These are phyloP conservation scores for Nicotiana sylvestris DNA, from an alignment of 257 asterid species.

Conservation along the genomic window DNA sequence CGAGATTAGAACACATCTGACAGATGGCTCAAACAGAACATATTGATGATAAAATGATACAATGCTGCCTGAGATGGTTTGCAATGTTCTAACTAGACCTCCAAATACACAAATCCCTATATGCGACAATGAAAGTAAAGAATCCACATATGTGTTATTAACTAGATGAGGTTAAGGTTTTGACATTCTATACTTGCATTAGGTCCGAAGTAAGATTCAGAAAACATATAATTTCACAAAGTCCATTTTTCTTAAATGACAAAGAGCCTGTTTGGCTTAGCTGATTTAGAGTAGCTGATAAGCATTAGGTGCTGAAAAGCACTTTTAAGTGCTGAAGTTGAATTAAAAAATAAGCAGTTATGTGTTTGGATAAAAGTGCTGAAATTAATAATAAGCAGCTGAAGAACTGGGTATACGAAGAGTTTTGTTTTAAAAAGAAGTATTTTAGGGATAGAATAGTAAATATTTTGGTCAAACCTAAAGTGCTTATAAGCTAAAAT, in stretches of 20 bases:
- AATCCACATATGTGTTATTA: not conserved
- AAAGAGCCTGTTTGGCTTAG: not conserved
- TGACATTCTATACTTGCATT: not conserved
- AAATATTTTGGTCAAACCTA: too few species aligned
- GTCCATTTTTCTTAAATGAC: not conserved
- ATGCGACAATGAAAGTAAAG: not conserved
- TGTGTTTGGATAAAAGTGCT: too few species aligned
- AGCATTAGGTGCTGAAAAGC: too few species aligned
- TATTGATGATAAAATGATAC: not conserved
- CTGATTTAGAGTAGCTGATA: too few species aligned
- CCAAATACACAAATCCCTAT: not conserved
- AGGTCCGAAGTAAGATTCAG: not conserved
- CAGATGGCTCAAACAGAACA: not conserved
- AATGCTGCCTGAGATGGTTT: not conserved
- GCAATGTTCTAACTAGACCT: not conserved
- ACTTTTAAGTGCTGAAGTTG: too few species aligned
- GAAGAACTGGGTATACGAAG: too few species aligned
- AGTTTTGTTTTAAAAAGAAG: too few species aligned
- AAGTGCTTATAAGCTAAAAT: too few species aligned
- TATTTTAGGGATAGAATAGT: too few species aligned
- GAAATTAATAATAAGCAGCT: too few species aligned
- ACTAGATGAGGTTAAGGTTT: not conserved
- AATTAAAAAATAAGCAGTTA: too few species aligned
- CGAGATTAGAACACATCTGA: not conserved
- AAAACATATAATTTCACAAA: not conserved